Evolutionary conservation across 2,329 filamentous ascomycete genomes (phyloP).

Genomic region (Trichoderma koningii): DNA sequence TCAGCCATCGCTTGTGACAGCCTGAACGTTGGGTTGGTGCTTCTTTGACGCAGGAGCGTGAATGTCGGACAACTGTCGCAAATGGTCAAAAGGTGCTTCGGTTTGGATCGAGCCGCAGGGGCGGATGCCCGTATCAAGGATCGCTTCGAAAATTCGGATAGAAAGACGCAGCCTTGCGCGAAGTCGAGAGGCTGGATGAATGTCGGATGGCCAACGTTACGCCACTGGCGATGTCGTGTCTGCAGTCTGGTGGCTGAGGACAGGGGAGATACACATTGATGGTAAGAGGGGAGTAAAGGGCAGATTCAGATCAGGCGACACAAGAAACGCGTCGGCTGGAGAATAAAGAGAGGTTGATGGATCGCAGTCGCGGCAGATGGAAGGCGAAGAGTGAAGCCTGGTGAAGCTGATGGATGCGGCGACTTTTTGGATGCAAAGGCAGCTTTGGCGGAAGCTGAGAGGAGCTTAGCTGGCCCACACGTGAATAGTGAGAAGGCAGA

Average conservation of each 20-base stretch:
- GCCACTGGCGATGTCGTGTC: constrained; percentile 18
- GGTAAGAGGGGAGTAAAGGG: neutral
- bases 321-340: constrained; percentile 19
- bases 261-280: constrained; percentile 24
- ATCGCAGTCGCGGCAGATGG: neutral
- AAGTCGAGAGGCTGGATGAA: neutral
- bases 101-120: neutral
- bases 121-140: neutral
- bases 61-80: neutral
- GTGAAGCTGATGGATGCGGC: constrained; percentile 21
- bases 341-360: neutral
- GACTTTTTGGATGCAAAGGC: neutral
- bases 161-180: neutral
- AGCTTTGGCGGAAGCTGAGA: constrained; percentile 1
- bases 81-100: neutral
- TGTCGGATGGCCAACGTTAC: neutral
- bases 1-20: constrained; percentile 33
- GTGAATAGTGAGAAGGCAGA: constrained; percentile 14
- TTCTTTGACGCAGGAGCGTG: neutral
- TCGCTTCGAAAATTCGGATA: neutral
- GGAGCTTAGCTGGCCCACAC: constrained; percentile 12
- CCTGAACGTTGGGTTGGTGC: neutral
- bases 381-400: neutral
- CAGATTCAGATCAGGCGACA: constrained; percentile 1
- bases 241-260: constrained; percentile 8